Evolutionary conservation across 805 yeast genomes (phyloP), one percentile per base, ranked within the genome.

Genomic region (Yamadazyma scolyti): DNA sequence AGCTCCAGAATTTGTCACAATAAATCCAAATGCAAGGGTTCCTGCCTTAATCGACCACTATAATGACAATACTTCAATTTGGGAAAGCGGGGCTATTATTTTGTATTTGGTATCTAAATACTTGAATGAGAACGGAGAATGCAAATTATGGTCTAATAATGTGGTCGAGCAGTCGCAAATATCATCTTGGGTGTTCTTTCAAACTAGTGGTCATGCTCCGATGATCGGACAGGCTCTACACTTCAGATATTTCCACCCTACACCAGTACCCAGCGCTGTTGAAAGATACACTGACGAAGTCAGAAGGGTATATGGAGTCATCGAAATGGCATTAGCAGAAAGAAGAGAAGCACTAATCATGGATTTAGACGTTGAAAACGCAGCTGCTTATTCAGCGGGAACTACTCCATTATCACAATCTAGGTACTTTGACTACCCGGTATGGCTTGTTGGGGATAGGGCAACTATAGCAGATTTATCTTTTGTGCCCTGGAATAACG

Each of bases 151-250:
- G 87, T 78, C 94, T 3, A 79, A 76, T 31, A 82, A 81, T 50
- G 54, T 82, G 31, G 68, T 75, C 9, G 95, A 86, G 42, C 96
- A 87, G 61, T 71, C 89, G 3, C 90, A 82, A 54, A 86, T 89
- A 36, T 72, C 77, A 38, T 76, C 88, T 5, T 89, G 97, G 96
- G 68, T 90, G 22, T 89, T 86, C 51, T 89, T 89, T 68, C 97
- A 89, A 61, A 87, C 96, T 3, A 82, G 94, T 4, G 97, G 97
- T 5, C 97, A 88, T 54, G 95, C 97, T 0, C 96, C 97, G n/a
- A 89, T 89, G 95, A 84, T 89, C 47, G 97, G 97, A 12, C 97
- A 89, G 59, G 96, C 97, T 6, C 70, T 90, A 46, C 97, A 90
- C 63, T 90, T 89, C 65, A 73, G 89, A 50, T 87, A 85, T 55